Base-by-base conservation (phyloP, 2,329 filamentous ascomycete genomes). In the Bisporella sp. region DNA sequence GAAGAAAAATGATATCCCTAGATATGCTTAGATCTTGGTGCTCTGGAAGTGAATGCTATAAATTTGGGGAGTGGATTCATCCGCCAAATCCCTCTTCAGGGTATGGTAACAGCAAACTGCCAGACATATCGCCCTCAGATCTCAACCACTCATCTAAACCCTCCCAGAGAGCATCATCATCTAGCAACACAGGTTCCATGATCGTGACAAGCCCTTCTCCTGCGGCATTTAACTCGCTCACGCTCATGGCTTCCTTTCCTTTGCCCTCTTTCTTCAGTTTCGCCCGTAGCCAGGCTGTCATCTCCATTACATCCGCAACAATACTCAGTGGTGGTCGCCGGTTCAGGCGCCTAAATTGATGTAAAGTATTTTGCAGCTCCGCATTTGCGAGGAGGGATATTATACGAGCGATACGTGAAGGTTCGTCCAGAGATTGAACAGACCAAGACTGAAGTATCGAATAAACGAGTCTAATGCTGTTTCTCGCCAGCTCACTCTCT, bases 91-190 rank as follows among this genome's bases (percentile, higher is more conserved):
- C 33, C 2, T n/a, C 45, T 11, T 47, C 45, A 35, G 45, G 31
- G 31, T 47, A 47, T 12, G 45, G 45, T n/a, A 37, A n/a, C 21
- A 40, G 29, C 28, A 47, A 33, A 29, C 31, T 9, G 37, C 30
- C 35, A 6, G 35, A 33, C 33, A 47, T 29, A 37, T 47, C 33
- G 28, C 12, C 37, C 28, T 47, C 45, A 21, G n/a, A 39, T 30
- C 32, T 40, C 9, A 47, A 41, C 45, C 45, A 47, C 7, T 37
- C 45, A 47, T 47, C 45, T 6, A 47, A 13, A 2, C 45, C 45
- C 37, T 47, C 45, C 45, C 45, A 47, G 31, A 47, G 28, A 9
- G 45, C 33, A 31, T 47, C 45, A 47, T 47, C 45, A 47, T 47
- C 45, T 5, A 47, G 31, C 33, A 47, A 40, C 37, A 47, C 35